Conservation (phyloP, 257 asterid genomes). For the Penstemon newberryi region DNA sequence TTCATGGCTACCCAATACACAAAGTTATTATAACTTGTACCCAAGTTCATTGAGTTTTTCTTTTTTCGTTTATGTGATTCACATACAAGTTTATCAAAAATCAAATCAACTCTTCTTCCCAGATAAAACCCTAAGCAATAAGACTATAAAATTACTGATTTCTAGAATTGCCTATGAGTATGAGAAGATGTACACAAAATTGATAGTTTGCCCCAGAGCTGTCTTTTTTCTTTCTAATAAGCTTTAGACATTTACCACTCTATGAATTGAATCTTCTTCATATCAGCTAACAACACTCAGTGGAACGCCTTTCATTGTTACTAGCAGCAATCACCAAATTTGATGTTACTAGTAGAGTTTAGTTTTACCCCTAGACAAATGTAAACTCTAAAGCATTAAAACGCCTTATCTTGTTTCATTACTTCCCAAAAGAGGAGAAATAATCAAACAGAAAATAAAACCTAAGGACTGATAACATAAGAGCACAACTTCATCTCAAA, state of each 20-base stretch:
- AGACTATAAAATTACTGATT: background rate
- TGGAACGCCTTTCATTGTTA: background rate
- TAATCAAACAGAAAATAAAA: no score
- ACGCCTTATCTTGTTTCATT: no score
- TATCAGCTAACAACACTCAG: background rate
- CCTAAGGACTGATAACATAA: background rate
- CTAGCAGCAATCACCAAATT: conserved; percentile 5
- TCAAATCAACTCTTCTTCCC: background rate
- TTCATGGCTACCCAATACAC: background rate
- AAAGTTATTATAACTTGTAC: background rate
- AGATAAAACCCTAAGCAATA: background rate
- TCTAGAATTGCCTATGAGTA: background rate
- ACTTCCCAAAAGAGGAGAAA: no score
- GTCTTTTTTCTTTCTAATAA: background rate
- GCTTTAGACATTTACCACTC: background rate
- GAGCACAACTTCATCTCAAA: conserved; percentile 1
- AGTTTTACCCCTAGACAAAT: no score
- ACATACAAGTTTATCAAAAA: background rate
- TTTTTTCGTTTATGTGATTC: background rate
- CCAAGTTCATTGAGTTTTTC: background rate
- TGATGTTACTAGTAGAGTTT: background rate
- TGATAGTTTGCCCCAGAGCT: background rate
- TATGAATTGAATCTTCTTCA: background rate
- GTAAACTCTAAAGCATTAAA: no score
- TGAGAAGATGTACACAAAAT: background rate